Evolutionary conservation across 768 basidiomycete genomes (phyloP), one percentile per base, ranked within the genome.

Genomic region (Tricholoma terreum): DNA sequence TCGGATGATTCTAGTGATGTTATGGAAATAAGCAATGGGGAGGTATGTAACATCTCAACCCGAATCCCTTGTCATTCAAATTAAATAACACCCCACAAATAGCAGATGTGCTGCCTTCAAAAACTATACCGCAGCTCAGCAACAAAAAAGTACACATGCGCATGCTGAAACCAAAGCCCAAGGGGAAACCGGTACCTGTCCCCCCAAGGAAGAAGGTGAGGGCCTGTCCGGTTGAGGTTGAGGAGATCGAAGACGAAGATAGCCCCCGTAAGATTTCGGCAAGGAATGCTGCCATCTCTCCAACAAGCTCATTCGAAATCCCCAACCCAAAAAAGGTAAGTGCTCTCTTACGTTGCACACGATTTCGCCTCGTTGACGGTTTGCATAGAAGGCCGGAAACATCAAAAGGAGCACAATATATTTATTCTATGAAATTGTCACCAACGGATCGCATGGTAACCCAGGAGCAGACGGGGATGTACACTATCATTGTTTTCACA

Each of bases 401-500:
- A 0, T 22, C 21, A 45, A 45, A 8, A 22, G 10, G 43, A 45
- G 43, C 22, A 9, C 22, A 12, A 12, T 45, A 4, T 45, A 45
- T 45, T 19, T 24, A 11, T 45, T 45, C 43, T 45, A 45, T 4
- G 22, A 45, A 4, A 45, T 24, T 12, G 43, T 45, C 43, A 45
- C 21, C 43, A 27, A 27, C 6, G 24, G 24, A 6, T 6, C 57
- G 2, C 17, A 56, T 1, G 64, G 65, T 5, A 45, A 24, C 3
- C 7, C 46, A 9, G 59, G 65, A 17, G 46, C 55, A 7, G 24
- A 51, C 6, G 64, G 65, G n/a, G 64, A 65, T 54, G 61, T 56
- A 35, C 64, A 66, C 52, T 66, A 59, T 55, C 36, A 55, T 24
- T 66, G 65, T 40, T 57, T 36, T 50, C 65, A 65, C 48, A 57